phyloP scores from a whole-genome alignment of 345 rosid species.

The Salix exigua region DNA sequence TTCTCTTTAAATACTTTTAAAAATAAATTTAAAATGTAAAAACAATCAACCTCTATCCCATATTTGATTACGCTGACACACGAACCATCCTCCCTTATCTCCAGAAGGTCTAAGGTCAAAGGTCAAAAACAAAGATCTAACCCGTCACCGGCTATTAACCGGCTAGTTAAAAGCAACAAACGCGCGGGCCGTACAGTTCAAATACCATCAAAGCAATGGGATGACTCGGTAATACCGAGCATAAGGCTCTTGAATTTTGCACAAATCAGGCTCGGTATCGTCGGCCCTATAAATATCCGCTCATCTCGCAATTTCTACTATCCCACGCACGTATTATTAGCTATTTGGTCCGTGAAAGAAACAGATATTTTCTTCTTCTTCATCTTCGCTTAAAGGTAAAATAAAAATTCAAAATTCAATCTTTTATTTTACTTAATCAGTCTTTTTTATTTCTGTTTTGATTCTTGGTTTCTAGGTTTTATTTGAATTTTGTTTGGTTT shows the following conservation, averaged over 20 bases:
- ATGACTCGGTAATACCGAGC: slow-evolving; percentile 18
- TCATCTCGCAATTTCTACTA: neutral
- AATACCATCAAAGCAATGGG: neutral
- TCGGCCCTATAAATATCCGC: slow-evolving; percentile 10
- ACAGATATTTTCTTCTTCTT: slow-evolving; percentile 7
- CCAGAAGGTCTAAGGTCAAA: slow-evolving; percentile 3
- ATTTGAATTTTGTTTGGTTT: neutral
- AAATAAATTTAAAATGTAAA: too few relatives aligned
- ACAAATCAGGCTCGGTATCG: slow-evolving; percentile 9
- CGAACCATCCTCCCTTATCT: neutral
- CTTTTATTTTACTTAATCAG: neutral
- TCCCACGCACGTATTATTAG: neutral
- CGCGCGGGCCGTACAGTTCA: slow-evolving; percentile 12
- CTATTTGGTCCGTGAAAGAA: neutral
- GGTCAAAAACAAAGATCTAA: neutral
- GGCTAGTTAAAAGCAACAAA: neutral
- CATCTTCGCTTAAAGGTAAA: slow-evolving; percentile 11
- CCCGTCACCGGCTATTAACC: slow-evolving; percentile 23
- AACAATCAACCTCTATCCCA: too few relatives aligned
- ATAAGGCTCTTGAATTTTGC: neutral
- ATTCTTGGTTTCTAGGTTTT: neutral
- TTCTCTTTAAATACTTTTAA: too few relatives aligned
- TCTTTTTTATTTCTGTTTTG: neutral
- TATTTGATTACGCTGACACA: neutral
- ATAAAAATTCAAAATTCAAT: neutral